phyloP scores from a whole-genome alignment of 768 basidiomycete species.

The Pleurotus sapidus region DNA sequence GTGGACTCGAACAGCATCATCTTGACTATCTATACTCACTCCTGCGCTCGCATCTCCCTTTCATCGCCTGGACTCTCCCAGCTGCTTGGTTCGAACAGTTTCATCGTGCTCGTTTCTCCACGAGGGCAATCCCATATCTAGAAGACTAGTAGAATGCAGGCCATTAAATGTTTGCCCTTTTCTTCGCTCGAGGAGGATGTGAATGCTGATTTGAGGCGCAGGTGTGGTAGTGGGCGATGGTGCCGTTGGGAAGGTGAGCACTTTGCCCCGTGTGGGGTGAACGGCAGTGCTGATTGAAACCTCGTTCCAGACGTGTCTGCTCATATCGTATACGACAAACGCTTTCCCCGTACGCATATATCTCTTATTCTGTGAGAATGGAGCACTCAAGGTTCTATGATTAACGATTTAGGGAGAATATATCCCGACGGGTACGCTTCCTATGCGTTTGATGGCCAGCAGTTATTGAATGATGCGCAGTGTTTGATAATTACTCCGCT shows the following conservation, averaged over 20 bases:
- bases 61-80: conserved; percentile 1
- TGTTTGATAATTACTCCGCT: conserved; percentile 98
- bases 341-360: conserved; percentile 78
- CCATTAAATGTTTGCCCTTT: conserved; percentile 79
- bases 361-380: conserved; percentile 8
- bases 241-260: conserved; percentile 92
- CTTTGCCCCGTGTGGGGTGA: conserved; percentile 8
- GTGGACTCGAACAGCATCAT: not conserved
- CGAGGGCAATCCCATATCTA: conserved; percentile 3
- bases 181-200: conserved; percentile 11
- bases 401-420: conserved; percentile 75
- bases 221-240: conserved; percentile 99
- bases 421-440: conserved; percentile 80
- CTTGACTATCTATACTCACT: not conserved
- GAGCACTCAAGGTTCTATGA: conserved; percentile 14
- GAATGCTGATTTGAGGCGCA: conserved; percentile 36
- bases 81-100: conserved; percentile 1
- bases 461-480: conserved; percentile 33
- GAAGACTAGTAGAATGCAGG: conserved; percentile 61
- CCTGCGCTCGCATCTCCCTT: not conserved
- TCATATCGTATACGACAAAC: conserved; percentile 99
- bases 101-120: not conserved
- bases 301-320: conserved; percentile 80
- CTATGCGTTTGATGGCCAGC: not conserved
- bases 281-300: conserved; percentile 15